Evolutionary conservation across 352 stramenopile genomes (phyloP).

Genomic region (Blastocystis sp.): DNA sequence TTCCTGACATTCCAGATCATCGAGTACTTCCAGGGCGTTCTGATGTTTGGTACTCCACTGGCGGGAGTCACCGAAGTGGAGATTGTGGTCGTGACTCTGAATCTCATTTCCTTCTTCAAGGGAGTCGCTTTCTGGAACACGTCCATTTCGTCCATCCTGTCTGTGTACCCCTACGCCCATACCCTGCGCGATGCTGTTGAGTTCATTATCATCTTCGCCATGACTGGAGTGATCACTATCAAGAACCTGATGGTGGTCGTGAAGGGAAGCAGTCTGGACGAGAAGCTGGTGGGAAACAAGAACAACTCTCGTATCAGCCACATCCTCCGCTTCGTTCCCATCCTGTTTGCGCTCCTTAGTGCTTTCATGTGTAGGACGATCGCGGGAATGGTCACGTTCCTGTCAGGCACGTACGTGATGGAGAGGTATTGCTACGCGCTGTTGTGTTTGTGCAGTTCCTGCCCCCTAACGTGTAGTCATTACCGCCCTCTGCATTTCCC

Average conservation of each 20-base stretch:
- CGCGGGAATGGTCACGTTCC: neutral
- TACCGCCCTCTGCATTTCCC: neutral
- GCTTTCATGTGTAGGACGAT: neutral
- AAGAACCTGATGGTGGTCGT: neutral
- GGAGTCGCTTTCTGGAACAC: neutral
- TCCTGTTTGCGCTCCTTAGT: neutral
- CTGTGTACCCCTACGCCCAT: too few relatives aligned
- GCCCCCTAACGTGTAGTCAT: neutral
- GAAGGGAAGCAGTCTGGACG: neutral
- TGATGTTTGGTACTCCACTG: constrained; percentile 21
- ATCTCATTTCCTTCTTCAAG: neutral
- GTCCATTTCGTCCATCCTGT: neutral
- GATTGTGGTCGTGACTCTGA: neutral
- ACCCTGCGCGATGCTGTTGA: neutral
- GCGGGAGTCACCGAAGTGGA: constrained; percentile 44
- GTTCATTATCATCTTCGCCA: neutral
- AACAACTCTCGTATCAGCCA: neutral
- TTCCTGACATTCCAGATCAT: constrained; percentile 44
- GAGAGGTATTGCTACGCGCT: neutral
- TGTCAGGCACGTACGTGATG: neutral
- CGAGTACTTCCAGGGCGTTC: constrained; percentile 49
- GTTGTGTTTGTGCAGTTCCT: neutral
- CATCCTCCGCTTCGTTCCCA: neutral
- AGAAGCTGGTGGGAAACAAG: neutral
- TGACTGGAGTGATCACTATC: neutral